A percentile compares a stretch with the other conserved stretches of the same genome.
These are phyloP conservation scores for Lactarius quietus DNA, from an alignment of 768 basidiomycete species.

Conservation along the genomic window DNA sequence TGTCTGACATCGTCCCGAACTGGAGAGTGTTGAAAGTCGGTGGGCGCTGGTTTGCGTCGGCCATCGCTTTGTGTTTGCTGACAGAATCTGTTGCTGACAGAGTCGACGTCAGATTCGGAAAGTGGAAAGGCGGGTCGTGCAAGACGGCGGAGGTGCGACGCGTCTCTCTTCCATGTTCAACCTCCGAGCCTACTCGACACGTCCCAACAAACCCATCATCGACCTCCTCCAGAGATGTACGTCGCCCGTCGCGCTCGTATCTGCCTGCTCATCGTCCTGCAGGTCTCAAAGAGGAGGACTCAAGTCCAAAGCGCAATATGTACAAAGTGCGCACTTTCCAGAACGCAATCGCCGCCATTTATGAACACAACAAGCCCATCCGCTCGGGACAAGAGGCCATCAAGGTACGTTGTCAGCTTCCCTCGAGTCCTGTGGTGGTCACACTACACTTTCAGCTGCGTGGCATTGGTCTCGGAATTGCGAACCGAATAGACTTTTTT, in stretches of 20 bases:
- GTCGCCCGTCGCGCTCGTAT: slow-evolving; percentile 15
- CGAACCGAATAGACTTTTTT: slow-evolving; percentile 25
- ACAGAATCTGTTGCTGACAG: no score
- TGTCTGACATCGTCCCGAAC: slow-evolving; percentile 51
- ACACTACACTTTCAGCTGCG: slow-evolving; percentile 11
- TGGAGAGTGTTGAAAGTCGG: slow-evolving; percentile 26
- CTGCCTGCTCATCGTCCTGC: not conserved
- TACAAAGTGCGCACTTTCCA: slow-evolving; percentile 28
- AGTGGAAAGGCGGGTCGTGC: not conserved
- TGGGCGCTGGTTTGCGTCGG: slow-evolving; percentile 19
- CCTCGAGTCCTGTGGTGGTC: not conserved
- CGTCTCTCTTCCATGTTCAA: slow-evolving; percentile 18
- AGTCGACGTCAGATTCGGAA: slow-evolving; percentile 14
- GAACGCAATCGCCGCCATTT: slow-evolving; percentile 20
- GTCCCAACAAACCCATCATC: slow-evolving; percentile 38
- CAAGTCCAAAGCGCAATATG: slow-evolving; percentile 19
- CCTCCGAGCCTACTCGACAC: not conserved
- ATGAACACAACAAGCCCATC: slow-evolving; percentile 14
- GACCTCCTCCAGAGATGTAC: slow-evolving; percentile 43
- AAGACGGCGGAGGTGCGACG: slow-evolving; percentile 5
- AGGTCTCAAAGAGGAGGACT: slow-evolving; percentile 25
- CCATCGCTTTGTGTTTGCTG: slow-evolving; percentile 18
- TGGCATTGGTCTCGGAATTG: slow-evolving; percentile 26
- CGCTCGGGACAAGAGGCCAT: slow-evolving; percentile 21
- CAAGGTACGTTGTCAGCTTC: slow-evolving; percentile 12